phyloP scores from a whole-genome alignment of 345 rosid genomes.

The Streptanthus diversifolius region DNA sequence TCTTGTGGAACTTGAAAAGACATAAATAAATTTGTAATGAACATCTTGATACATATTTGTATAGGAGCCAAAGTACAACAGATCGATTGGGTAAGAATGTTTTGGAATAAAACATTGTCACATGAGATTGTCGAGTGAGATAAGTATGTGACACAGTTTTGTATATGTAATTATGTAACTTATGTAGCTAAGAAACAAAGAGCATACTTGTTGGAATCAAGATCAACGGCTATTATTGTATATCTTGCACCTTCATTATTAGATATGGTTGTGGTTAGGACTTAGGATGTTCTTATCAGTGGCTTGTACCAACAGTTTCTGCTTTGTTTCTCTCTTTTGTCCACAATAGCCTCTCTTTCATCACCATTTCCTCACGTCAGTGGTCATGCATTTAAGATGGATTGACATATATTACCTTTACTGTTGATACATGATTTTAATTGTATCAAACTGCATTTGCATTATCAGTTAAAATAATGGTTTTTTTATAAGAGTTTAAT shows the following conservation, averaged over 20 bases:
- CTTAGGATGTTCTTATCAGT: not conserved
- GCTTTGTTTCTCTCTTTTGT: conserved; percentile 1
- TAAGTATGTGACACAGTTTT: not conserved
- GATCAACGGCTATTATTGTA: conserved; percentile 1
- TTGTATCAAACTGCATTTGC: not conserved
- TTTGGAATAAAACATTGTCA: conserved; percentile 18
- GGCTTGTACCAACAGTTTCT: not conserved
- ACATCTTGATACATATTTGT: conserved; percentile 2
- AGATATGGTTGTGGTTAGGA: conserved; percentile 4
- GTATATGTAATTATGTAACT: conserved; percentile 6
- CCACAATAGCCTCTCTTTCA: not conserved
- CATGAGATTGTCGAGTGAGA: conserved; percentile 22
- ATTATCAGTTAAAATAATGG: not conserved
- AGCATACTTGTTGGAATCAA: not conserved
- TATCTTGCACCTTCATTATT: not conserved
- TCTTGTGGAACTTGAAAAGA: conserved; percentile 23
- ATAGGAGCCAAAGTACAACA: conserved; percentile 12
- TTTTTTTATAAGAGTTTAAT: not conserved
- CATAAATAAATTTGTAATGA: conserved; percentile 7
- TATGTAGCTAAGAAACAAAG: conserved; percentile 22
- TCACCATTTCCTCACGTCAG: not conserved
- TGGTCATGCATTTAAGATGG: not conserved
- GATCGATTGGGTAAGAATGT: conserved; percentile 18
- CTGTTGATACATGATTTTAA: not conserved
- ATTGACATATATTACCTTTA: not conserved